phyloP scores from a whole-genome alignment of 331 rosid genomes.

The Malus hybrid region DNA sequence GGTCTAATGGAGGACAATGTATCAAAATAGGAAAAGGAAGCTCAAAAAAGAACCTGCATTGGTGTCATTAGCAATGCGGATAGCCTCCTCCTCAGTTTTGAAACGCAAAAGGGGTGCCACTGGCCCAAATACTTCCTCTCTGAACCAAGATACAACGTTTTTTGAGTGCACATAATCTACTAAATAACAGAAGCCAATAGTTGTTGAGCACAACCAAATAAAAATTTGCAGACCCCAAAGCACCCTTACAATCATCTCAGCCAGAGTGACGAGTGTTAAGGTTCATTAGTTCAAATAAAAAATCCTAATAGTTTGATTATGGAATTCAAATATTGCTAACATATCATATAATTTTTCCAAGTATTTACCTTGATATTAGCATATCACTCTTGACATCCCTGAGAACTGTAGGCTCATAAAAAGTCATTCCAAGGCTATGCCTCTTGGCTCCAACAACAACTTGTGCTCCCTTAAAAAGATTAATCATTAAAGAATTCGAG shows the following conservation, averaged over 20 bases:
- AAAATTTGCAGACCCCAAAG: not conserved
- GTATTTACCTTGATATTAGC: conserved; percentile 65
- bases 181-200: not conserved
- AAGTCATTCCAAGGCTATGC: conserved; percentile 78
- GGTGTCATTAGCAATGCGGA: conserved; percentile 76
- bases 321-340: not conserved
- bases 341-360: not conserved
- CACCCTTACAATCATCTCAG: not conserved
- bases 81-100: conserved; percentile 90
- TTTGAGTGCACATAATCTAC: not conserved
- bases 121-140: conserved; percentile 98
- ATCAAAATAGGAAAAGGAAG: conserved; percentile 7
- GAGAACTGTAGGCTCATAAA: conserved; percentile 85
- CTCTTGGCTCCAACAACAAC: conserved; percentile 83
- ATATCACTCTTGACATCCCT: conserved; percentile 63
- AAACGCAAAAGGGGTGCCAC: conserved; percentile 81
- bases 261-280: not conserved
- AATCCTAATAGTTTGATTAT: not conserved
- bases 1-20: not conserved
- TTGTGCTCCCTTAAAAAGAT: conserved; percentile 77
- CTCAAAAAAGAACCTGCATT: conserved; percentile 56
- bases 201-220: not conserved
- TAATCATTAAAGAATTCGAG: not conserved
- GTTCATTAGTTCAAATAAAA: not conserved
- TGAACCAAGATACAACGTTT: conserved; percentile 27